Evolutionary conservation across 2,329 filamentous ascomycete species (phyloP), one percentile per base, ranked within the genome.

Genomic region (Alternaria arborescens): DNA sequence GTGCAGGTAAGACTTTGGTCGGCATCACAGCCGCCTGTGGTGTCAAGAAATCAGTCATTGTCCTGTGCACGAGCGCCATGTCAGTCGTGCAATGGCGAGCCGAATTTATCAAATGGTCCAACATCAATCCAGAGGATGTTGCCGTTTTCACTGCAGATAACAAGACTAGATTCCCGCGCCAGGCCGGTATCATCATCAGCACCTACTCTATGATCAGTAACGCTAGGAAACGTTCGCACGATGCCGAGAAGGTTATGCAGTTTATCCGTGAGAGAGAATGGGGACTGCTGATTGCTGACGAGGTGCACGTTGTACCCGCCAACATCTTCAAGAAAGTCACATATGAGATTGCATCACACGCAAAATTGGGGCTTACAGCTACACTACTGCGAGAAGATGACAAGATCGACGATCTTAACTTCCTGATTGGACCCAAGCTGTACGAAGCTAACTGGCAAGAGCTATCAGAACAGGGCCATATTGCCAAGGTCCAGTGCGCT

Each of bases 381-480:
- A 99, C 95, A 0, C 83, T 99, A 11, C 87, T 99, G 16, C 88
- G 95, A 82, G 95, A 99, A 80, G 95, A 99, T 73, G 94, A 99
- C 83, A 98, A 98, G 82, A 99, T 99, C 75, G 92, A 92, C 26
- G 94, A 98, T 83, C 81, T 99, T 46, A 99, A 99, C 78, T 99
- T 98, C 76, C 82, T 99, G 60, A 98, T 99, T 72, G 95, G 95
- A 0, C 95, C 95, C 0, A 99, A 99, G 78, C 84, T 99, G 0
- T 99, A 97, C 76, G 95, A 99, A 79, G 95, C 95, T 28, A 99
- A 99, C 78, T 99, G 95, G 95, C 97, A 98, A 89, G 95, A 99
- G 78, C 86, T 99, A 41, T 95, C 94, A 1, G 92, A 97, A 73
- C 93, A 97, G 79, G 95, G 95, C 0, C 94, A 97, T 75, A 99